Percentiles rank a stretch among this genome's conserved stretches.
phyloP scores from a whole-genome alignment of 169 alveolate genomes.

The Besnoitia besnoiti region DNA sequence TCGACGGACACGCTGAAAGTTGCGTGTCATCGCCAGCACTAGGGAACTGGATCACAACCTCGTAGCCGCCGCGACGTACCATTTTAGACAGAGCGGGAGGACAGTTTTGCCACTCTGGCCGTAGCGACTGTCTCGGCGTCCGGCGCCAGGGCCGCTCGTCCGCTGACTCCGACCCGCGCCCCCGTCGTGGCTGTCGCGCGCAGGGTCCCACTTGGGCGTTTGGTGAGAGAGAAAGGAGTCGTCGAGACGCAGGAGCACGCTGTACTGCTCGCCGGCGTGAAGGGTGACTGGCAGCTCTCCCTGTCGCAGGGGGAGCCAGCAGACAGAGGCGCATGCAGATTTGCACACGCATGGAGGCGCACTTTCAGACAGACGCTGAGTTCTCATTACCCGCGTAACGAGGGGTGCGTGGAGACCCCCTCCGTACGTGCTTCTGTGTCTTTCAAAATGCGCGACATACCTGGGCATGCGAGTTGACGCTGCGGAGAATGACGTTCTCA shows the following conservation, averaged over 20 bases:
- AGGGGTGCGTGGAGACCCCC: too few relatives aligned
- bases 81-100: constrained; percentile 47
- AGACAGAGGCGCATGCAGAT: neutral
- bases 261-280: constrained; percentile 30
- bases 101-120: constrained; percentile 3
- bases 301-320: neutral
- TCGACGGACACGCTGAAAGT: too few relatives aligned
- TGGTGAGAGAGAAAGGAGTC: constrained; percentile 32
- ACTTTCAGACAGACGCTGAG: too few relatives aligned
- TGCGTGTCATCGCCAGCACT: too few relatives aligned
- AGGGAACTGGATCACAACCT: too few relatives aligned
- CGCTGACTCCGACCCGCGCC: neutral
- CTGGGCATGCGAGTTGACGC: constrained; percentile 42
- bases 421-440: too few relatives aligned
- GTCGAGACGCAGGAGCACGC: constrained; percentile 45
- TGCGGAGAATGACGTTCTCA: constrained; percentile 25
- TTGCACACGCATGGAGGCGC: neutral
- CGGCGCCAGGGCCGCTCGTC: neutral
- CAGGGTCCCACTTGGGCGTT: neutral
- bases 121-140: constrained; percentile 3
- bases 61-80: too few relatives aligned
- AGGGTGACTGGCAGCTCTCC: constrained; percentile 44
- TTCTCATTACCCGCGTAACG: too few relatives aligned
- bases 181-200: neutral
- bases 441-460: too few relatives aligned